These are phyloP conservation scores for Hyphodiscus sp. DNA, from an alignment of 2,329 filamentous ascomycete species.

Conservation along the genomic window DNA sequence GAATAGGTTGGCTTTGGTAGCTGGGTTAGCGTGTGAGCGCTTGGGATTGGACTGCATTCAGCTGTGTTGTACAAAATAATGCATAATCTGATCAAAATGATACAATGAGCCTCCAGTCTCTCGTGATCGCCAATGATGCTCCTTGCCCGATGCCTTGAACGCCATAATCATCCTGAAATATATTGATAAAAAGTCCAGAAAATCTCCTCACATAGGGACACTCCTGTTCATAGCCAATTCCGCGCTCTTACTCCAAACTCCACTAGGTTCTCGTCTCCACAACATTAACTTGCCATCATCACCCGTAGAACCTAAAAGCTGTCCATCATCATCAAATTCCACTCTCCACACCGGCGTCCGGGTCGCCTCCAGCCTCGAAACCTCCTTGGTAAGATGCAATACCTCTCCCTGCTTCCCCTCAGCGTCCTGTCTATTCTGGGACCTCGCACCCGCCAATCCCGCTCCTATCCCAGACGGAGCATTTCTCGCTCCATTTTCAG, in stretches of 20 bases:
- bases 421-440: conserved; percentile 36
- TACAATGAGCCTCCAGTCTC: background rate
- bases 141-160: background rate
- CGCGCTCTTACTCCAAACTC: conserved; percentile 26
- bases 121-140: too few species aligned
- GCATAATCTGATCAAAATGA: conserved; percentile 1
- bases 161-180: background rate
- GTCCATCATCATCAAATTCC: conserved; percentile 62
- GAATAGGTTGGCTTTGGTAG: conserved; percentile 1
- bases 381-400: conserved; percentile 54
- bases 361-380: conserved; percentile 61
- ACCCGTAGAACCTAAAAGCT: conserved; percentile 68
- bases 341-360: conserved; percentile 70
- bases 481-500: conserved; percentile 27
- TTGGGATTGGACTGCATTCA: background rate
- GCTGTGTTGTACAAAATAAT: background rate
- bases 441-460: conserved; percentile 39
- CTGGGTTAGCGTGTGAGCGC: conserved; percentile 3
- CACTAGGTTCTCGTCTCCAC: conserved; percentile 44
- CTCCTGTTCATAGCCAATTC: conserved; percentile 25
- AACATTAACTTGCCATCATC: conserved; percentile 65
- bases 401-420: conserved; percentile 57
- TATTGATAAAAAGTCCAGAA: background rate
- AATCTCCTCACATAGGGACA: background rate
- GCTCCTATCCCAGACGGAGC: conserved; percentile 46